Percentiles rank a stretch among this genome's conserved stretches.
Evolutionary conservation across 129 eudicot genomes (phyloP).

Genomic region (sunflower (Helianthus annuus)): HanXRQr2.0-SUNRISE NC_035439.2:13054041-13054540

Average conservation of each 20-base stretch:
- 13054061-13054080: constrained; percentile 70
- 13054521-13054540: constrained; percentile 62
- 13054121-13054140: constrained; percentile 71
- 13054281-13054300: constrained; percentile 13
- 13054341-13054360: constrained; percentile 65
- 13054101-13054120: constrained; percentile 63
- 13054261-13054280: constrained; percentile 64
- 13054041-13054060: constrained; percentile 65
- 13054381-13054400: constrained; percentile 66
- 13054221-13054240: constrained; percentile 63
- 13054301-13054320: constrained; percentile 45
- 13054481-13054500: constrained; percentile 57
- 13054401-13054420: constrained; percentile 62
- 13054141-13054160: constrained; percentile 74
- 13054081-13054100: constrained; percentile 90
- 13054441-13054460: constrained; percentile 64
- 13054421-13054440: constrained; percentile 76
- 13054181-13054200: constrained; percentile 57
- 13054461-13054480: constrained; percentile 77
- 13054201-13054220: constrained; percentile 59
- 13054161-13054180: constrained; percentile 63
- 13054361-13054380: constrained; percentile 63
- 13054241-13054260: constrained; percentile 66
- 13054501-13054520: constrained; percentile 62
- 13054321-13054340: constrained; percentile 60